A percentile compares a stretch with the other conserved stretches of the same genome.
phyloP scores from a whole-genome alignment of 305 asterid genomes.

The Striga hermonthica region DNA sequence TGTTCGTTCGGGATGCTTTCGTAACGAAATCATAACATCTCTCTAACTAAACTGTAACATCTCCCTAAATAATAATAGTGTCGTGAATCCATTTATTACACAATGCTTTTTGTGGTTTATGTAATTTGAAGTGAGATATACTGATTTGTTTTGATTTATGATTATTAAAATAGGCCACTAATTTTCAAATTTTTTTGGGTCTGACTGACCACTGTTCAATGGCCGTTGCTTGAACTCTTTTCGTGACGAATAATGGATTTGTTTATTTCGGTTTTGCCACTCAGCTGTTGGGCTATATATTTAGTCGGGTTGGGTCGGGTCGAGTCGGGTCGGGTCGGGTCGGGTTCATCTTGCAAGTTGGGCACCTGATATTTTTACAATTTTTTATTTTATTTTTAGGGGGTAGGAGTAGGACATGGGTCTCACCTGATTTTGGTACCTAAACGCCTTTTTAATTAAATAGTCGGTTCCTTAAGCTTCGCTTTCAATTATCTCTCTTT shows the following conservation, averaged over 20 bases:
- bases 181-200: constrained; percentile 36
- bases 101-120: background rate
- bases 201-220: background rate
- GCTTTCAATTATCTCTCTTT: too few species aligned
- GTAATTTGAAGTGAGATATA: background rate
- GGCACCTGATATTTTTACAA: too few species aligned
- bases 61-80: too few species aligned
- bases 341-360: too few species aligned
- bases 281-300: constrained; percentile 9
- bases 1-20: too few species aligned
- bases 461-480: too few species aligned
- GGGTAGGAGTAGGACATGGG: too few species aligned
- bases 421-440: constrained; percentile 23
- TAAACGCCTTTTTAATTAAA: constrained; percentile 6
- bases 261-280: constrained; percentile 34
- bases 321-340: too few species aligned
- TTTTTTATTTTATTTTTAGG: too few species aligned
- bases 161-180: constrained; percentile 39
- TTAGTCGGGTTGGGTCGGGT: constrained; percentile 5
- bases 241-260: background rate
- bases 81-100: too few species aligned
- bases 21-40: too few species aligned
- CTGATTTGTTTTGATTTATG: background rate
- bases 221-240: background rate
- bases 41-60: too few species aligned